A percentile compares a stretch with the other conserved stretches of the same genome.
These are phyloP conservation scores for Capsicum baccatum DNA, from an alignment of 257 asterid species.

Conservation along the genomic window DNA sequence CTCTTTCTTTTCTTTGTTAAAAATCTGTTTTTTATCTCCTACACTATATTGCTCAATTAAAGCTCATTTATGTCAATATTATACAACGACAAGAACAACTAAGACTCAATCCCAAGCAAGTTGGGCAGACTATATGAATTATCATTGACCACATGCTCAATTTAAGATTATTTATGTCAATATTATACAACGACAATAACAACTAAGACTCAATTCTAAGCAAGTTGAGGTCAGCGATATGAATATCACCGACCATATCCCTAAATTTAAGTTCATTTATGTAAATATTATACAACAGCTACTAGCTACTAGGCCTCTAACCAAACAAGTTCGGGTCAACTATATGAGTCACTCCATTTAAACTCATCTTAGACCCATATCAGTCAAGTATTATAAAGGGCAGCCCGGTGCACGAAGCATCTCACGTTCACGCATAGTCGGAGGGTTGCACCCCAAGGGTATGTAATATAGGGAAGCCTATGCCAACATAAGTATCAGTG, in stretches of 20 bases:
- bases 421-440: too few relatives aligned
- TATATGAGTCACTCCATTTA: too few relatives aligned
- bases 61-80: background rate
- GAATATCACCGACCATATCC: background rate
- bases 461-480: too few relatives aligned
- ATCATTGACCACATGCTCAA: too few relatives aligned
- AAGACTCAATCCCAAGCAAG: background rate
- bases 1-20: too few relatives aligned
- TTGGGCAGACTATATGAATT: background rate
- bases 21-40: too few relatives aligned
- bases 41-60: background rate
- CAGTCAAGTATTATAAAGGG: too few relatives aligned
- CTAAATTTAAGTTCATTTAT: background rate
- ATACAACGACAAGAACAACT: background rate
- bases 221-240: background rate
- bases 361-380: too few relatives aligned
- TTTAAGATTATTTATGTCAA: background rate
- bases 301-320: background rate
- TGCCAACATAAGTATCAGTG: too few relatives aligned
- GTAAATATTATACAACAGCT: background rate
- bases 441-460: too few relatives aligned
- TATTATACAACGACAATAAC: background rate
- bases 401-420: too few relatives aligned
- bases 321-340: background rate
- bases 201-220: background rate